phyloP scores from a whole-genome alignment of 805 yeast genomes.

The Barnettozyma californica region DNA sequence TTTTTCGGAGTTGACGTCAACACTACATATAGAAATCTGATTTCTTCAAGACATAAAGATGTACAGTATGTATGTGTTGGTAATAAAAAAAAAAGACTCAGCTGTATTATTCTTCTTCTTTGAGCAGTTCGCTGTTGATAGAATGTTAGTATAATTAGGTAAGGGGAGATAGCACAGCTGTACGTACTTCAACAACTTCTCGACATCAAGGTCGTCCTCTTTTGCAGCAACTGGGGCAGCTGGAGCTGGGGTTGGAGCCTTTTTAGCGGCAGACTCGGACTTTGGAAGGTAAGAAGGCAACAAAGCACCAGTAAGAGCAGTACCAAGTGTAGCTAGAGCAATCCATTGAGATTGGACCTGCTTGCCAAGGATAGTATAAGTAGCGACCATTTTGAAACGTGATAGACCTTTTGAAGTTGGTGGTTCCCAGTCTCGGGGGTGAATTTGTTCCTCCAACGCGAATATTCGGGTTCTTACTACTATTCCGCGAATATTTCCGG shows the following conservation, averaged over 20 bases:
- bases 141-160: conserved; percentile 4
- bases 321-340: conserved; percentile 27
- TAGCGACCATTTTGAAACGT: conserved; percentile 21
- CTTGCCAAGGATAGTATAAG: conserved; percentile 25
- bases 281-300: conserved; percentile 20
- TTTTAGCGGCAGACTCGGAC: conserved; percentile 13
- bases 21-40: neutral
- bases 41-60: too few species aligned
- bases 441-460: neutral
- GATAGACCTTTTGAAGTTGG: too few species aligned
- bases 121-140: conserved; percentile 24
- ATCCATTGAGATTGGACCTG: conserved; percentile 29
- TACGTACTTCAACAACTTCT: conserved; percentile 27
- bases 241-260: conserved; percentile 22
- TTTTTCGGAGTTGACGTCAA: neutral
- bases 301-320: conserved; percentile 29
- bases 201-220: conserved; percentile 29
- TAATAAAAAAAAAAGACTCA: too few species aligned
- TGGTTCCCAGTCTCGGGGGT: neutral
- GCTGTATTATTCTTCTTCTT: conserved; percentile 18
- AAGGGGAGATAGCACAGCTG: neutral
- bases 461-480: too few species aligned
- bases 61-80: too few species aligned
- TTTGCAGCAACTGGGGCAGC: conserved; percentile 23
- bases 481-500: neutral